These are phyloP conservation scores for Eleusine coracana DNA, from an alignment of 176 grass and related monocot genomes.

Conservation along the genomic window DNA sequence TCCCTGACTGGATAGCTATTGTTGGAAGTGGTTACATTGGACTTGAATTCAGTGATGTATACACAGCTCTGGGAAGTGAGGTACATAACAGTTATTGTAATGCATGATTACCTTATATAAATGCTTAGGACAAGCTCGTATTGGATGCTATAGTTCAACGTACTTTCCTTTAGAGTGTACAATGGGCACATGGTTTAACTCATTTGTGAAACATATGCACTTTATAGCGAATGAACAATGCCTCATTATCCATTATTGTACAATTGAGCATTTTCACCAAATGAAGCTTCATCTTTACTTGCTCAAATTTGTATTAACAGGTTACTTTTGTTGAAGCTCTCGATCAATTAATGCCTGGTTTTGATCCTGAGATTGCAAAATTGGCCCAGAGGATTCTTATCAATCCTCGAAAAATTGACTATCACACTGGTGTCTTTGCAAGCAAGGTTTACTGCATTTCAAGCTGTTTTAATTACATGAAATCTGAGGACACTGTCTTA, in stretches of 20 bases:
- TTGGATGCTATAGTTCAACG: slow-evolving; percentile 5
- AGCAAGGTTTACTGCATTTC: slow-evolving; percentile 64
- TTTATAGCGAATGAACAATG: slow-evolving; percentile 14
- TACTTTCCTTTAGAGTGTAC: not conserved
- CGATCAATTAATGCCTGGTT: slow-evolving; percentile 96
- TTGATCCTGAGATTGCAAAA: slow-evolving; percentile 95
- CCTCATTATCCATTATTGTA: not conserved
- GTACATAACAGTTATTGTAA: slow-evolving; percentile 34
- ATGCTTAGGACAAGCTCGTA: not conserved
- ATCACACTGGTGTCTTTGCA: slow-evolving; percentile 92
- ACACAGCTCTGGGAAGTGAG: slow-evolving; percentile 93
- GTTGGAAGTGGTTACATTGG: slow-evolving; percentile 98
- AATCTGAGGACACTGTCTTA: slow-evolving; percentile 24
- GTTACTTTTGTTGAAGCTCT: slow-evolving; percentile 97
- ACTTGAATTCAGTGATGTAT: slow-evolving; percentile 98
- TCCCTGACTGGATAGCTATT: slow-evolving; percentile 96
- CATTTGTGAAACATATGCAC: not conserved
- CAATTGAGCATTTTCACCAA: not conserved
- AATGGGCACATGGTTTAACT: slow-evolving; percentile 7
- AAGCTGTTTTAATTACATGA: not conserved
- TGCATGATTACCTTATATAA: slow-evolving; percentile 33
- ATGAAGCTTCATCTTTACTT: slow-evolving; percentile 23
- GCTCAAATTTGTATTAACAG: slow-evolving; percentile 28
- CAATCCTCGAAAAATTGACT: slow-evolving; percentile 87
- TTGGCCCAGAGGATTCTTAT: slow-evolving; percentile 95